Conservation (phyloP, 2,329 filamentous ascomycete genomes). For the Huntiella bhutanensis region DNA sequence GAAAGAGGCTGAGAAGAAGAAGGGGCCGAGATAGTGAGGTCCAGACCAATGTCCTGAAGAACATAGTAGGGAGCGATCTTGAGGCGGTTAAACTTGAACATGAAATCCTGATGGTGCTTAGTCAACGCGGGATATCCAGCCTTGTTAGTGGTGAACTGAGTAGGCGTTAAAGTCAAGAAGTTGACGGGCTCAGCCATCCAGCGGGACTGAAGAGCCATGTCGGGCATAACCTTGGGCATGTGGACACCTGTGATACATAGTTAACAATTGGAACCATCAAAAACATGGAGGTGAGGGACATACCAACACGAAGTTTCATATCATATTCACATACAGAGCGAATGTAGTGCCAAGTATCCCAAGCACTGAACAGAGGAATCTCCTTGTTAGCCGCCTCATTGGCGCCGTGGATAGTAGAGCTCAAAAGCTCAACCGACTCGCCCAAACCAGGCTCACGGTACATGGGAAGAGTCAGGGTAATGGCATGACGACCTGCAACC, state of each 20-base stretch:
- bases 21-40: constrained; percentile 15
- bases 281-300: constrained; percentile 19
- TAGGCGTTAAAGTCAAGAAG: constrained; percentile 34
- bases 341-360: constrained; percentile 89
- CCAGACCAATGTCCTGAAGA: constrained; percentile 41
- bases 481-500: constrained; percentile 55
- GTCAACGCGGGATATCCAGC: constrained; percentile 42
- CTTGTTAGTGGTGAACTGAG: constrained; percentile 40
- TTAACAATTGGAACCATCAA: neutral
- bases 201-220: constrained; percentile 40
- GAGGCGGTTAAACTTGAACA: constrained; percentile 44
- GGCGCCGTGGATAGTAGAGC: constrained; percentile 18
- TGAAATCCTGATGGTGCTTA: constrained; percentile 39
- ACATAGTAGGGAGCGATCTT: constrained; percentile 44
- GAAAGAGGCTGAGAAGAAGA: constrained; percentile 16
- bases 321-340: constrained; percentile 74
- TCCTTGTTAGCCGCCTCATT: constrained; percentile 25
- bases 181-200: constrained; percentile 54
- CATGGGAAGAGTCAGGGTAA: constrained; percentile 72
- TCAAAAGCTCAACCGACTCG: constrained; percentile 32
- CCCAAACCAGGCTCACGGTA: constrained; percentile 49
- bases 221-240: constrained; percentile 38
- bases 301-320: constrained; percentile 65
- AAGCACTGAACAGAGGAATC: constrained; percentile 56
- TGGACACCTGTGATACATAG: constrained; percentile 13